Evolutionary conservation across 345 rosid species (phyloP).

Genomic region (Aquilaria malaccensis): DNA sequence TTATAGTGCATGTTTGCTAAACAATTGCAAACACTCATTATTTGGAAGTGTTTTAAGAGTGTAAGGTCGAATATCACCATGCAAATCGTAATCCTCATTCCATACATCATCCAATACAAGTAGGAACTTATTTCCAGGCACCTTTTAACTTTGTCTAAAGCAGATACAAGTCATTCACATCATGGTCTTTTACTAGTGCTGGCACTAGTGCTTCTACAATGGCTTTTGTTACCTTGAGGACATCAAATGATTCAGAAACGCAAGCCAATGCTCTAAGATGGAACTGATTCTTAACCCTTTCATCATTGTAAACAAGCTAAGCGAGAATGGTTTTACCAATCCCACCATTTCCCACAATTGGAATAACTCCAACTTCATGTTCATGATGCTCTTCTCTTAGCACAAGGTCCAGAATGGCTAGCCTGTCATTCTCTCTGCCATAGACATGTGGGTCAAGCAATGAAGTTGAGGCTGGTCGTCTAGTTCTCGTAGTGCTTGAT

Average conservation of each 20-base stretch:
- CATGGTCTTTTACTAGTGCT: not conserved
- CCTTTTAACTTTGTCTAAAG: not conserved
- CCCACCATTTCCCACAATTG: too few species aligned
- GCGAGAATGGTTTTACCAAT: not conserved
- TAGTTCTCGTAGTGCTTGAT: too few species aligned
- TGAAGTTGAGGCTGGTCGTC: too few species aligned
- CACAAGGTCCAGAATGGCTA: too few species aligned
- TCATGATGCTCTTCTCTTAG: too few species aligned
- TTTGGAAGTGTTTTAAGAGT: not conserved
- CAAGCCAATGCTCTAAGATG: slow-evolving; percentile 23
- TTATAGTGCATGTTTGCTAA: slow-evolving; percentile 12
- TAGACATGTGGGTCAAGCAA: too few species aligned
- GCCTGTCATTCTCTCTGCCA: too few species aligned
- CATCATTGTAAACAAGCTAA: slow-evolving; percentile 23
- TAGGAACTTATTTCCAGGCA: not conserved
- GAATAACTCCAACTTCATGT: too few species aligned
- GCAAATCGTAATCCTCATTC: too few species aligned
- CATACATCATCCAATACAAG: too few species aligned
- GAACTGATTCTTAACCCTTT: slow-evolving; percentile 8
- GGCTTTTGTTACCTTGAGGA: not conserved
- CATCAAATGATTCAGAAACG: slow-evolving; percentile 20
- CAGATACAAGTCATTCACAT: slow-evolving; percentile 2
- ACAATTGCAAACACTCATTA: slow-evolving; percentile 14
- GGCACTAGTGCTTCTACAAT: too few species aligned
- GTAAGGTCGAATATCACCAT: not conserved